Evolutionary conservation across 2,329 filamentous ascomycete genomes (phyloP), one percentile per base, ranked within the genome.

Genomic region (Xylariaceae sp.): DNA sequence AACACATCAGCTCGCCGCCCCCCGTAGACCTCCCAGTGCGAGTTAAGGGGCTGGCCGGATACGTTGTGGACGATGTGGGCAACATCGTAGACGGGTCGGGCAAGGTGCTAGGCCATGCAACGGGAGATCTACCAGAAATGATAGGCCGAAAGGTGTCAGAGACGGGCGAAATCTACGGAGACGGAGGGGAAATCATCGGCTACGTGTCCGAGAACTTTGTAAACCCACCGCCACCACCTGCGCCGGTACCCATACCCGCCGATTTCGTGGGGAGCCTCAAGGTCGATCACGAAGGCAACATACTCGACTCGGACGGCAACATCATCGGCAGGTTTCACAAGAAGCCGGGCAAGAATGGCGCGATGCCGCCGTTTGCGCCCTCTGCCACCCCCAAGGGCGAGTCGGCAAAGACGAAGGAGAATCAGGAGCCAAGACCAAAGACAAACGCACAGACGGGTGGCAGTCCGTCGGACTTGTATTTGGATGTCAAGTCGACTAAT

Each of bases 401-500:
- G 6, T 3, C 26, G n/a, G n/a, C n/a, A 1, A 16, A 34, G 3
- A 40, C 41, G 21, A 47, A 50, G 43, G 38, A 50, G 13, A 50
- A 59, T 18, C 56, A 59, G 23, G 50, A 52, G 17, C 42, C 48
- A 18, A 49, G 55, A 40, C 56, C 50, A 2, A 56, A 52, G 46
- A 54, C 48, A 34, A 59, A 51, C 50, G 60, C 43, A 62, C 67
- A 46, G 61, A 53, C 40, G n/a, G 55, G 53, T n/a, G 64, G 62
- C 46, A 64, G 61, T 44, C 71, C 71, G 3, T 72, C 72, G 2
- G 73, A 77, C 51, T 68, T 77, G 18, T 76, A 71, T 48, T 52
- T 77, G 40, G 73, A 77, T 47, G 71, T 77, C n/a, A 57, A 57
- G 55, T 76, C 72, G 23, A 77, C 73, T 4, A 72, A 66, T 28